Base-by-base conservation (phyloP, 2,329 filamentous ascomycete species). In the Fonsecaea pedrosoi region DNA sequence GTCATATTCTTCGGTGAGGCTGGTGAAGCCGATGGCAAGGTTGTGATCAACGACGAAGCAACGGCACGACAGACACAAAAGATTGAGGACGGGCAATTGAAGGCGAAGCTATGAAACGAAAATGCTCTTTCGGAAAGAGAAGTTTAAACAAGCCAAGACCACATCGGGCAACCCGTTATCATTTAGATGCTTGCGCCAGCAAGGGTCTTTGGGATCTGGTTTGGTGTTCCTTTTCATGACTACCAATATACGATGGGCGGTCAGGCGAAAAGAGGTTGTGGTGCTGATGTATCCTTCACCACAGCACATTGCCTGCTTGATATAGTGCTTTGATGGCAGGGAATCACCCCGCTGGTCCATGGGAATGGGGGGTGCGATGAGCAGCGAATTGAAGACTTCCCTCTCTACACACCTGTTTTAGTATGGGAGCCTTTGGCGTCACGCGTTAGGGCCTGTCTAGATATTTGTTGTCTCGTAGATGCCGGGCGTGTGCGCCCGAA, bases 1-100 rank as follows among this genome's bases (percentile, higher is more conserved):
- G 95, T 99, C 68, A 96, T 99, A 75, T 99, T 99, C 85, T 99
- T 99, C 74, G 95, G 95, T 67, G 88, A 96, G 73, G 87, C 90
- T 40, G 76, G 89, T 61, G 89, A 89, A 77, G 90, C 86, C 15
- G 59, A 61, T 35, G 93, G 94, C 40, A 89, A 90, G 70, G 90
- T 98, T 4, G 86, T 90, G 4, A 78, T 96, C 65, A 99, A 98
- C 79, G 84, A 90, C 70, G 94, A 97, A 75, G 95, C 95, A 1
- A 96, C 90, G 67, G 92, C 90, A 45, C 78, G 82, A 1, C 80
- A 81, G 59, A 77, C 25, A 7, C 45, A 80, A 15, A 78, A 78
- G 18, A 73, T 74, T 34, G 58, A 59, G 12, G 68, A 65, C 6
- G 59, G 55, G 18, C 42, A 55, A 4, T 34, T 69, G 40, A 84